phyloP scores from a whole-genome alignment of 345 rosid genomes.

The Boechera stricta region DNA sequence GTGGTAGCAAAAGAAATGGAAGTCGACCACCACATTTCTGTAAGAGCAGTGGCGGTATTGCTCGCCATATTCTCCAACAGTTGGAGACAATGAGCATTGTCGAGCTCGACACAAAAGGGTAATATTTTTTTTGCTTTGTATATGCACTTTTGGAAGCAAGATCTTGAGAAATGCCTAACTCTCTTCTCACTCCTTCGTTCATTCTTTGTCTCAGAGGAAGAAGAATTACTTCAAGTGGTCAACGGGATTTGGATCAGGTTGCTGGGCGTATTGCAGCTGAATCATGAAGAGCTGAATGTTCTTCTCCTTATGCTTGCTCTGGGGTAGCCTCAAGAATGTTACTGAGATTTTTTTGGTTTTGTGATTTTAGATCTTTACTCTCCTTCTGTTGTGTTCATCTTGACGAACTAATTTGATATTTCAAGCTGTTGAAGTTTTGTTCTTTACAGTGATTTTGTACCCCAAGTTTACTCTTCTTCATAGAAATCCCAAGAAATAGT shows the following conservation, averaged over 20 bases:
- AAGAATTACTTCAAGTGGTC: constrained; percentile 74
- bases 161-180: neutral
- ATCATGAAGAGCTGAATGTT: constrained; percentile 40
- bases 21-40: constrained; percentile 78
- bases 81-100: constrained; percentile 63
- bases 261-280: constrained; percentile 70
- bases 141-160: neutral
- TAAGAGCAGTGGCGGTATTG: constrained; percentile 79
- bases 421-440: constrained; percentile 25
- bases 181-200: neutral
- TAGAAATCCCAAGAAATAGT: neutral
- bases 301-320: constrained; percentile 2
- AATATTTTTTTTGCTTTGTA: neutral
- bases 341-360: neutral
- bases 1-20: constrained; percentile 80
- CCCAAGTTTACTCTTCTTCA: constrained; percentile 1
- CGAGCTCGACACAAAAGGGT: constrained; percentile 68
- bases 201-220: constrained; percentile 59
- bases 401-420: neutral
- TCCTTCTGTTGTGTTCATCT: neutral
- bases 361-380: constrained; percentile 18
- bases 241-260: constrained; percentile 84
- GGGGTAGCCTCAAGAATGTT: neutral
- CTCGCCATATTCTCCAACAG: constrained; percentile 80
- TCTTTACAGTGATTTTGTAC: constrained; percentile 1